A percentile compares a stretch with the other conserved stretches of the same genome.
Conservation (phyloP, 2,329 filamentous ascomycete species). For the Clonostachys solani region DNA sequence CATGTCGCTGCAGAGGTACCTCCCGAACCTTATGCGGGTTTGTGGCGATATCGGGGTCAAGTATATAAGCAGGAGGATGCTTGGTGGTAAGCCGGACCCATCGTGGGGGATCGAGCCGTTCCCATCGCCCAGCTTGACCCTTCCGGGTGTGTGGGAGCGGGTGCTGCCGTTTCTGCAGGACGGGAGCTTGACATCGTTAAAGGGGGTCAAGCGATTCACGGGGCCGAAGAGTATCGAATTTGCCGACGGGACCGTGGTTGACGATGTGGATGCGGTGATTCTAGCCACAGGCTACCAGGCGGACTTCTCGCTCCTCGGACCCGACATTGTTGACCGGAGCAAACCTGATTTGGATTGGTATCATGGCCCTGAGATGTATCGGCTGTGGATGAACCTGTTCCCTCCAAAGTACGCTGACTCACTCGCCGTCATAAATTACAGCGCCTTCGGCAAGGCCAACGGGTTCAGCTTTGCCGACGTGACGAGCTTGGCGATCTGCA, state of each 20-base stretch:
- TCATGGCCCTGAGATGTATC: slow-evolving; percentile 19
- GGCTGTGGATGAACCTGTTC: slow-evolving; percentile 38
- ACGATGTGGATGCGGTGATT: slow-evolving; percentile 21
- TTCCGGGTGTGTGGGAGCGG: slow-evolving; percentile 17
- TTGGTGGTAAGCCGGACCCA: slow-evolving; percentile 12
- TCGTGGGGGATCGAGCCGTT: slow-evolving; percentile 20
- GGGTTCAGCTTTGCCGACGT: slow-evolving; percentile 33
- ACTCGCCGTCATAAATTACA: slow-evolving; percentile 34
- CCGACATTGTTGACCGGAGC: slow-evolving; percentile 14
- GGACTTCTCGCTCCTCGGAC: slow-evolving; percentile 19
- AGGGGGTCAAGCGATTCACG: slow-evolving; percentile 13
- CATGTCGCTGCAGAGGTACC: slow-evolving; percentile 16
- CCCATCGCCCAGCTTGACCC: slow-evolving; percentile 11
- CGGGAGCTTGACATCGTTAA: slow-evolving; percentile 25
- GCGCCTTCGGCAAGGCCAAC: slow-evolving; percentile 23
- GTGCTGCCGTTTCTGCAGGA: slow-evolving; percentile 25
- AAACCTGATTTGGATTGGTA: slow-evolving; percentile 19
- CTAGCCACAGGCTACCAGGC: slow-evolving; percentile 26
- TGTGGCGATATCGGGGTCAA: slow-evolving; percentile 11
- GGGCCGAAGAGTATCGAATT: slow-evolving; percentile 18
- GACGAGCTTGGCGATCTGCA: slow-evolving; percentile 33
- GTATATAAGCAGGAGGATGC: not conserved
- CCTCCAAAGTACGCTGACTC: slow-evolving; percentile 34
- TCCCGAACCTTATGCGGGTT: slow-evolving; percentile 9
- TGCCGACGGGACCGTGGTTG: slow-evolving; percentile 15